A percentile compares a stretch with the other conserved stretches of the same genome.
Conservation (phyloP, 2,329 filamentous ascomycete species). For the Colletotrichum lentis region DNA sequence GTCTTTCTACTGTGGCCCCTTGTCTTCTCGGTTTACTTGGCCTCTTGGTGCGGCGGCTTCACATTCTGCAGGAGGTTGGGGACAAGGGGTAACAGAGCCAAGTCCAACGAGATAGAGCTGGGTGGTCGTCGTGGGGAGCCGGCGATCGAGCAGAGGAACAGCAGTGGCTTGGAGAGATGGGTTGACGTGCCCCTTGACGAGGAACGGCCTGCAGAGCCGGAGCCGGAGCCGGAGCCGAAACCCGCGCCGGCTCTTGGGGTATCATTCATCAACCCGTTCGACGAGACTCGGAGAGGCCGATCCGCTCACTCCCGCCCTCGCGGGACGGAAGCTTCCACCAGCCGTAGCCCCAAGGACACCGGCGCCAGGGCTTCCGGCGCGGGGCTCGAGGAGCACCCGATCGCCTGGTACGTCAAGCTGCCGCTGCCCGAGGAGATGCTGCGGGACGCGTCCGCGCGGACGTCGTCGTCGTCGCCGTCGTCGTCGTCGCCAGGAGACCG, state of each 20-base stretch:
- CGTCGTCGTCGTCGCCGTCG: not conserved
- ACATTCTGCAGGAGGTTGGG: not conserved
- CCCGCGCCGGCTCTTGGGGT: not conserved
- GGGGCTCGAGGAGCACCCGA: too few species aligned
- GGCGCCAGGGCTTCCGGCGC: fast-evolving
- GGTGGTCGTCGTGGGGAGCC: too few species aligned
- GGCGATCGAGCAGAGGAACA: not conserved
- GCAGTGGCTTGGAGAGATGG: not conserved
- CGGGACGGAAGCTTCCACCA: not conserved
- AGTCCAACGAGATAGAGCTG: too few species aligned
- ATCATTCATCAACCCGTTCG: not conserved
- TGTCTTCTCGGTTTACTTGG: not conserved
- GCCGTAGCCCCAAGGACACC: not conserved
- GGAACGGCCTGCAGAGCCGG: not conserved
- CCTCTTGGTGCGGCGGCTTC: not conserved
- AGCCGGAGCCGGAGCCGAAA: too few species aligned
- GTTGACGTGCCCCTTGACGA: not conserved
- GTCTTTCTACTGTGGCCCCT: slow-evolving; percentile 12
- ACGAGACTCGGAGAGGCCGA: not conserved
- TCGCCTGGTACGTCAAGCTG: not conserved
- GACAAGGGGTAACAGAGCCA: too few species aligned
- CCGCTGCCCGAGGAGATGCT: not conserved
- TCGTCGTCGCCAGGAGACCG: not conserved
- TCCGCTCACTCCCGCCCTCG: not conserved
- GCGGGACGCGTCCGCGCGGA: not conserved